Percentiles rank a stretch among this genome's conserved stretches.
Conservation (phyloP, 306 rosid species). For the Alnus glutinosa region DNA sequence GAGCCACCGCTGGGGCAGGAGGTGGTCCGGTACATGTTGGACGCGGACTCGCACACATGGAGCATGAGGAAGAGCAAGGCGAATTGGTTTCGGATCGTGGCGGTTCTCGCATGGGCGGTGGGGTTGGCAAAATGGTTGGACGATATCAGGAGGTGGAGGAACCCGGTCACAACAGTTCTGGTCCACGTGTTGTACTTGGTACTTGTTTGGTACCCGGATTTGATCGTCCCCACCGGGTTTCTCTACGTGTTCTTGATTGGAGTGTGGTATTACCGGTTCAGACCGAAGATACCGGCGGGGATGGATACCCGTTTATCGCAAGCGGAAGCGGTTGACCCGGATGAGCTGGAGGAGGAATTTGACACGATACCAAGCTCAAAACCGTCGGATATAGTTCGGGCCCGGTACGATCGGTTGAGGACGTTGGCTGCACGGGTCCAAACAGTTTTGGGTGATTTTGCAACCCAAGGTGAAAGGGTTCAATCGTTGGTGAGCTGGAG, state of each 20-base stretch:
- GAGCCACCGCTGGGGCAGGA: slow-evolving; percentile 87
- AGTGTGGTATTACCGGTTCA: slow-evolving; percentile 85
- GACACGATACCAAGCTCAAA: slow-evolving; percentile 90
- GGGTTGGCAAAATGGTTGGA: slow-evolving; percentile 92
- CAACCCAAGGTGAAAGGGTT: slow-evolving; percentile 87
- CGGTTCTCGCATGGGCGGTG: slow-evolving; percentile 79
- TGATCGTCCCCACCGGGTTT: slow-evolving; percentile 84
- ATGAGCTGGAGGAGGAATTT: slow-evolving; percentile 85
- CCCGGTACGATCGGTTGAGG: slow-evolving; percentile 77
- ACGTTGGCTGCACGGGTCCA: slow-evolving; percentile 86
- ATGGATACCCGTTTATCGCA: slow-evolving; percentile 84
- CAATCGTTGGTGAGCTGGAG: slow-evolving; percentile 93
- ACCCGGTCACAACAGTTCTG: slow-evolving; percentile 72
- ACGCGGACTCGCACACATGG: slow-evolving; percentile 90
- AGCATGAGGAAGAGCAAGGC: slow-evolving; percentile 94
- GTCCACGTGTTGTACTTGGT: slow-evolving; percentile 77
- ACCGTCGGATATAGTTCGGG: slow-evolving; percentile 60
- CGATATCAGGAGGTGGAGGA: slow-evolving; percentile 77
- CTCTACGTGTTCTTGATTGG: slow-evolving; percentile 81
- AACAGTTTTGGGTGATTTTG: slow-evolving; percentile 92
- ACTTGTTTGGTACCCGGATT: slow-evolving; percentile 97
- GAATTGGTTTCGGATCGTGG: slow-evolving; percentile 92
- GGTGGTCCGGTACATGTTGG: slow-evolving; percentile 90
- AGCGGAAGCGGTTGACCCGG: slow-evolving; percentile 75
- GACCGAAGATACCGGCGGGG: slow-evolving; percentile 84